phyloP scores from a whole-genome alignment of 164 flowering plant species.

The Magnolia changhungtana region DNA sequence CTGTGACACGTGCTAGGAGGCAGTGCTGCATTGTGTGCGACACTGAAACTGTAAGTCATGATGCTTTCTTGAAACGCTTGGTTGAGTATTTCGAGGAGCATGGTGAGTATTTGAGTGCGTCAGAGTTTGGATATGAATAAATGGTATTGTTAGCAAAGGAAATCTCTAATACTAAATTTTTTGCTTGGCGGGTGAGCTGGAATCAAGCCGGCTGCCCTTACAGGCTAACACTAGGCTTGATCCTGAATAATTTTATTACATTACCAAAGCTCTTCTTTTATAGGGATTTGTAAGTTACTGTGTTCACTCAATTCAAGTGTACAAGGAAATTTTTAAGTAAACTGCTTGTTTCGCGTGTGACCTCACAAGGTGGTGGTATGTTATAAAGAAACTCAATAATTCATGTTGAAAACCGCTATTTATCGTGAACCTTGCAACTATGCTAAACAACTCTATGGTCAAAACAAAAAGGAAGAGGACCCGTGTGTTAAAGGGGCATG shows the following conservation, averaged over 20 bases:
- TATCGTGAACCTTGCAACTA: background rate
- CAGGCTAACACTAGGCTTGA: too few relatives aligned
- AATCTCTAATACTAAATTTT: background rate
- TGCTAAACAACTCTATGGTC: background rate
- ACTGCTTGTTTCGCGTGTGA: too few relatives aligned
- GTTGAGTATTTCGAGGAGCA: conserved; percentile 93
- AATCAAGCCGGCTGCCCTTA: background rate
- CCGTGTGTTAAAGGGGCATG: too few relatives aligned
- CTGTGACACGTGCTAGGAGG: conserved; percentile 95
- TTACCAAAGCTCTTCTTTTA: background rate
- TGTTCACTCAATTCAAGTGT: background rate
- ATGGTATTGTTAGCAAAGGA: background rate
- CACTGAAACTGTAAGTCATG: conserved; percentile 83
- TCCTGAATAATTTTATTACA: background rate
- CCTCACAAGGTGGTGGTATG: background rate
- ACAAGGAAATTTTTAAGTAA: background rate
- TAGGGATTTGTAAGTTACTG: background rate
- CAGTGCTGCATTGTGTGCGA: conserved; percentile 95
- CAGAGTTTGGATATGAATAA: conserved; percentile 66
- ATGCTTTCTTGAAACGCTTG: conserved; percentile 79
- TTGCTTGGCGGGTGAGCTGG: background rate
- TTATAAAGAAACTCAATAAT: background rate
- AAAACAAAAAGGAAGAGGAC: background rate
- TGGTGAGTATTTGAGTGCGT: conserved; percentile 91
- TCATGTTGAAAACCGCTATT: background rate